phyloP scores from a whole-genome alignment of 129 eudicot species.

The Flaveria trinervia region DNA sequence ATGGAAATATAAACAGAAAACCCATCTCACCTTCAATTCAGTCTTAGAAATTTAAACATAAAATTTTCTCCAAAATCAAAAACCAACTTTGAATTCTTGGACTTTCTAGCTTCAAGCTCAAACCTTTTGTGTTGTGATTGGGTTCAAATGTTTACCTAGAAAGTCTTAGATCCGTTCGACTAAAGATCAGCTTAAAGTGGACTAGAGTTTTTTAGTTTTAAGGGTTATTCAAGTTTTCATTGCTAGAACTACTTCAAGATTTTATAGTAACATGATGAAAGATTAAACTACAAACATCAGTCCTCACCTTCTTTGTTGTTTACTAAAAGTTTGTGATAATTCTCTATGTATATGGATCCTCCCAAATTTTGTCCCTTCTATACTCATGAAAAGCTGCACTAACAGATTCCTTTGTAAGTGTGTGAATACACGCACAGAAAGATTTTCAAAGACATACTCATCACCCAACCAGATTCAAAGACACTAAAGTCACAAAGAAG shows the following conservation, averaged over 20 bases:
- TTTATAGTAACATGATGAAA: conserved; percentile 9
- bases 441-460: conserved; percentile 18
- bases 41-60: background rate
- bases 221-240: background rate
- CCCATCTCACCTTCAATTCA: background rate
- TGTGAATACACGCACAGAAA: background rate
- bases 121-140: background rate
- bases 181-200: background rate
- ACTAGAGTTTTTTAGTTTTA: background rate
- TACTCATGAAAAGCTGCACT: conserved; percentile 35
- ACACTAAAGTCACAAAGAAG: conserved; percentile 11
- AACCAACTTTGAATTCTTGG: background rate
- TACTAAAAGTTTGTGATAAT: conserved; percentile 8
- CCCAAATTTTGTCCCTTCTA: conserved; percentile 11
- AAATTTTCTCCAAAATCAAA: background rate
- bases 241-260: background rate
- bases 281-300: conserved; percentile 28
- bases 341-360: conserved; percentile 22
- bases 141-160: background rate
- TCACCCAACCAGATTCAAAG: conserved; percentile 25
- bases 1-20: background rate
- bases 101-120: conserved; percentile 18
- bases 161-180: background rate
- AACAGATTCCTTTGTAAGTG: conserved; percentile 21
- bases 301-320: background rate